These are phyloP conservation scores for Tetracentron sinense DNA, from an alignment of 164 flowering plant species.

Conservation along the genomic window DNA sequence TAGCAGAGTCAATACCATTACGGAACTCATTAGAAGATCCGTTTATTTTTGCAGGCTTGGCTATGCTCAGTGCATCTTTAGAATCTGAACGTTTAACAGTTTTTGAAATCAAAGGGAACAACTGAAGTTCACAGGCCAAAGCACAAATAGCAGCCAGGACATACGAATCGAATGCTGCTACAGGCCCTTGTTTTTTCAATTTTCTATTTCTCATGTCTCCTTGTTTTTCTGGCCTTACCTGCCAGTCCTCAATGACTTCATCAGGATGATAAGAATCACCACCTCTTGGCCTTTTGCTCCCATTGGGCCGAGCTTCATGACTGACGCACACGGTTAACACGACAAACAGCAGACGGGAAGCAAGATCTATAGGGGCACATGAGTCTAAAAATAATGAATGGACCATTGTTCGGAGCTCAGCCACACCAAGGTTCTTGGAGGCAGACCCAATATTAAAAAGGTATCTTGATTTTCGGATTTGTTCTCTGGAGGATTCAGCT, in stretches of 20 bases:
- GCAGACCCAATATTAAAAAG: constrained; percentile 48
- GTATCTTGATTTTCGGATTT: constrained; percentile 48
- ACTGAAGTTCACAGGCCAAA: constrained; percentile 86
- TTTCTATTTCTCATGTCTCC: constrained; percentile 28
- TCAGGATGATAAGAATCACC: constrained; percentile 32
- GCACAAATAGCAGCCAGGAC: constrained; percentile 97
- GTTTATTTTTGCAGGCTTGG: constrained; percentile 48
- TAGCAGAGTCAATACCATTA: constrained; percentile 62
- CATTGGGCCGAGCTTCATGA: constrained; percentile 77
- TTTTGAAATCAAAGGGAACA: constrained; percentile 68
- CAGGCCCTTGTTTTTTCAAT: constrained; percentile 73
- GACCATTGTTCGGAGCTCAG: constrained; percentile 95
- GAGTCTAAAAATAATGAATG: constrained; percentile 88
- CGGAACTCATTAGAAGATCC: constrained; percentile 47
- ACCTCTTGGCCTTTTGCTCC: constrained; percentile 58
- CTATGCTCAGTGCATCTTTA: constrained; percentile 21
- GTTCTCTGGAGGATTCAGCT: constrained; percentile 50
- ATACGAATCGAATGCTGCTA: constrained; percentile 94
- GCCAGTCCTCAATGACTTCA: constrained; percentile 38
- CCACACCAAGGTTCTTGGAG: constrained; percentile 87
- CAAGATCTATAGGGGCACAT: constrained; percentile 81
- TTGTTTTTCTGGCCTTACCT: constrained; percentile 29
- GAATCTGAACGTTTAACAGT: constrained; percentile 32
- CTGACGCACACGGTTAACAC: constrained; percentile 93
- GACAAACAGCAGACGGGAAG: constrained; percentile 89